Evolutionary conservation across 2,329 filamentous ascomycete species (phyloP).

Genomic region (Arthrobotrys sinensis): DNA sequence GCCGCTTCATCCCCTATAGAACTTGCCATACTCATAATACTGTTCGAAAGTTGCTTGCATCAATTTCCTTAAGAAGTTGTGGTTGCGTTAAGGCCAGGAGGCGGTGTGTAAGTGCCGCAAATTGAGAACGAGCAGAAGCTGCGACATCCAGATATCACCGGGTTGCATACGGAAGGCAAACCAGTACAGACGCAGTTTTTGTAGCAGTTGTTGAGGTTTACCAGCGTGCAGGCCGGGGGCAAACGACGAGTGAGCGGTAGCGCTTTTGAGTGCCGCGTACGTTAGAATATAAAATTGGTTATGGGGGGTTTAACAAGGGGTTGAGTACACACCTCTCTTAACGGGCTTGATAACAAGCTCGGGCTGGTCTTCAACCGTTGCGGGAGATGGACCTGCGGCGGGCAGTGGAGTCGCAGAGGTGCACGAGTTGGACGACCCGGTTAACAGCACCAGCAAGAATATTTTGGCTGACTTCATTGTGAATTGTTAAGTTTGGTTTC

Average conservation of each 20-base stretch:
- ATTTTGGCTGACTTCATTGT: not conserved
- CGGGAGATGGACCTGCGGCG: not conserved
- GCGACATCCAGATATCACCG: conserved; percentile 21
- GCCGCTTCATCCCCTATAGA: too few species aligned
- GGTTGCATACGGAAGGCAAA: not conserved
- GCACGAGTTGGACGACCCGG: not conserved
- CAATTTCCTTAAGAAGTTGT: not conserved
- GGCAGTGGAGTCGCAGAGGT: conserved; percentile 1
- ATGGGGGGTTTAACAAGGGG: not conserved
- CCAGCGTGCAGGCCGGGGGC: conserved; percentile 19
- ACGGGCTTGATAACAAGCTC: not conserved
- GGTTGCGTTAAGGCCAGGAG: conserved; percentile 9
- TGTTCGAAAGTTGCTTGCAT: not conserved
- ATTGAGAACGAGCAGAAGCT: conserved; percentile 33
- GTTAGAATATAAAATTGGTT: not conserved
- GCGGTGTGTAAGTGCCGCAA: conserved; percentile 25
- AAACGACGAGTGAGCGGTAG: conserved; percentile 6
- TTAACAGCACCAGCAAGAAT: not conserved
- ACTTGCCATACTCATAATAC: not conserved
- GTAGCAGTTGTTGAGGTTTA: conserved; percentile 38
- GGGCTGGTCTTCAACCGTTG: not conserved
- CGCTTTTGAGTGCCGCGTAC: not conserved
- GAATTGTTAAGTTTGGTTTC: not conserved
- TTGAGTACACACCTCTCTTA: conserved; percentile 8
- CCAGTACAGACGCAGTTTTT: conserved; percentile 27